Evolutionary conservation across 108 stramenopile species (phyloP), one percentile per base, ranked within the genome.

Genomic region (Stephanodiscus triporus): DNA sequence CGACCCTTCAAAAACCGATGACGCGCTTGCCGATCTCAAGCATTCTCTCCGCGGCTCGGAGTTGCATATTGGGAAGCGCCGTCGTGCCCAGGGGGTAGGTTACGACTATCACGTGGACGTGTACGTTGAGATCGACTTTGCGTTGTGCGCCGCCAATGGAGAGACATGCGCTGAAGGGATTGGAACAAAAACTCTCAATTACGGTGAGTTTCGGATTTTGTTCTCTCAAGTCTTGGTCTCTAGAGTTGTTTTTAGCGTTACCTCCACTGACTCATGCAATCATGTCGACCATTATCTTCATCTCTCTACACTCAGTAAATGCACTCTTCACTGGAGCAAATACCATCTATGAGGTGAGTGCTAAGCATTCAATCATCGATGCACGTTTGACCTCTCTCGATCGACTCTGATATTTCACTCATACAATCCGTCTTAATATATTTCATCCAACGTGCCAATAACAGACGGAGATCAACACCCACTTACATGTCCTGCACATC

Each of bases 401-500:
- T 58, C 3, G 29, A 38, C 37, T 19, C 1, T 7, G 7, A 32
- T 34, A 30, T 16, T 17, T 16, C n/a, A 17, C 10, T 17, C 4
- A 16, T 1, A 14, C 34, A 59, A 37, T 22, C 26, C 26, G 4
- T 54, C 9, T 61, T 40, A 19, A 4, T 10, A 11, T 2, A 22
- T 22, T 14, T 19, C 10, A 6, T 42, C 32, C 13, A 11, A 1
- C 9, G 4, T 13, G 62, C 62, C 45, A 26, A 40, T 13, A 51
- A 51, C 24, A 55, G 66, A n/a, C 47, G 5, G 50, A 51, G 34
- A 51, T 66, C 19, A n/a, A 51, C 53, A 66, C 54, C 20, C 47
- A 51, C 23, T 19, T 66, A 7, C 37, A 49, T 20, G 66, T 66
- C 10, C 16, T 56, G 1, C 45, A 66, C 23, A 34, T 66, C n/a